A percentile compares a stretch with the other conserved stretches of the same genome.
Conservation (phyloP, 1,284 basidiomycete species). For the Moesziomyces globuligerus region DNA sequence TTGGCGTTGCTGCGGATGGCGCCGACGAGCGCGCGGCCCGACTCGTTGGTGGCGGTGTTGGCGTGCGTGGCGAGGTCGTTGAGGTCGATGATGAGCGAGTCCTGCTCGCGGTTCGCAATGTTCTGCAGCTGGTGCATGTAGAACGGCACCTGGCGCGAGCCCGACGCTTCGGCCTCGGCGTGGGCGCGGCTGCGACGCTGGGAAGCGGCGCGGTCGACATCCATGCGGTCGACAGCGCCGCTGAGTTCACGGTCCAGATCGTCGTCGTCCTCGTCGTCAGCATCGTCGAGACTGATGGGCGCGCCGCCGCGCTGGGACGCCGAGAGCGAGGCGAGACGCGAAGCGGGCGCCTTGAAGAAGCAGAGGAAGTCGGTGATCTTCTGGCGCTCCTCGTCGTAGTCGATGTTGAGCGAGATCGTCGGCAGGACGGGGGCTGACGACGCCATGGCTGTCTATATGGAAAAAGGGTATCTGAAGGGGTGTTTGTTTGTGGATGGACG, state of each 20-base stretch:
- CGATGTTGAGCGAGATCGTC: conserved; percentile 71
- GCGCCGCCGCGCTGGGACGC: conserved; percentile 9
- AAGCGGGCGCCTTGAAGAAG: conserved; percentile 56
- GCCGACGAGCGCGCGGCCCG: conserved; percentile 37
- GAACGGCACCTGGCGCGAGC: conserved; percentile 71
- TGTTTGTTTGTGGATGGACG: no score
- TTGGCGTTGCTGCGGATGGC: conserved; percentile 82
- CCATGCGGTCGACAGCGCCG: conserved; percentile 35
- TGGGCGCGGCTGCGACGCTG: conserved; percentile 4
- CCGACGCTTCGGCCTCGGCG: conserved; percentile 14
- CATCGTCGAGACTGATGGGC: conserved; percentile 24
- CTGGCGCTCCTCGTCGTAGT: conserved; percentile 70
- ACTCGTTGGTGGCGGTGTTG: conserved; percentile 36
- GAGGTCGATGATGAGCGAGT: conserved; percentile 82
- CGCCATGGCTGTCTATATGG: conserved; percentile 17
- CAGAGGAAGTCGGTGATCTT: conserved; percentile 63
- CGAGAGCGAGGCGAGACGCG: conserved; percentile 30
- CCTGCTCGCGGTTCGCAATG: conserved; percentile 90
- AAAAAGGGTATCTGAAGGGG: conserved; percentile 5
- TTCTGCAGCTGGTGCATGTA: conserved; percentile 93
- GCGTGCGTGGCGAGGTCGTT: conserved; percentile 76
- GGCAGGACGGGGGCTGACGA: conserved; percentile 68
- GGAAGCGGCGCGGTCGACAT: conserved; percentile 22
- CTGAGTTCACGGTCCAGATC: conserved; percentile 29
- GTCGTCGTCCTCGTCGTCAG: conserved; percentile 24